Conservation (phyloP, 2,329 filamentous ascomycete genomes). For the Paraconiothyrium sp. region DNA sequence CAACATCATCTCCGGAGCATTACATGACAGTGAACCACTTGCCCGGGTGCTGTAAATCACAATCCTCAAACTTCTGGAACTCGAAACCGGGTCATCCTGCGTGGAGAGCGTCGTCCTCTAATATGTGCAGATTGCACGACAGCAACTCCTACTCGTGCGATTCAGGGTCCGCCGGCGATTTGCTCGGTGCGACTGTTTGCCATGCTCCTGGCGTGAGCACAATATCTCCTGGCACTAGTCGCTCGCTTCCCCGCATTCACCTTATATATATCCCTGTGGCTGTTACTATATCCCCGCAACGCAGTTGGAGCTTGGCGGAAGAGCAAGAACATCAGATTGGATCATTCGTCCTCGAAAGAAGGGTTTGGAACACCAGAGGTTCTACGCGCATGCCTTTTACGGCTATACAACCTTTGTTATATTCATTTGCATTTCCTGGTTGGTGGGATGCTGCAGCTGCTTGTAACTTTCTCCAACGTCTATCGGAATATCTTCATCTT, state of each 20-base stretch:
- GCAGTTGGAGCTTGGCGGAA: conserved; percentile 8
- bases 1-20: neutral
- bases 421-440: conserved; percentile 6
- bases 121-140: conserved; percentile 4
- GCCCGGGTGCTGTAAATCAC: neutral
- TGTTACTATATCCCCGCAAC: conserved; percentile 2
- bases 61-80: neutral
- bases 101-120: neutral
- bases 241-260: conserved; percentile 9
- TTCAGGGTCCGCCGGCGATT: neutral
- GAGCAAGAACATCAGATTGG: neutral
- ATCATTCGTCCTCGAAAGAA: neutral
- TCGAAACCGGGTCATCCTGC: neutral
- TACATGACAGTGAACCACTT: neutral
- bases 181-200: neutral
- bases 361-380: neutral
- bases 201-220: neutral
- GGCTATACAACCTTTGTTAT: neutral
- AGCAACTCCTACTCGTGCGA: conserved; percentile 12
- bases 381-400: neutral
- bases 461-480: conserved; percentile 28
- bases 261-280: conserved; percentile 5
- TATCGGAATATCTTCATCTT: conserved; percentile 29
- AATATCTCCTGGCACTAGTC: conserved; percentile 6
- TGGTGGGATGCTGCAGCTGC: conserved; percentile 8